Evolutionary conservation across 371 early-diverging fungal genomes (phyloP).

Genomic region (Mucor plumbeus): DNA sequence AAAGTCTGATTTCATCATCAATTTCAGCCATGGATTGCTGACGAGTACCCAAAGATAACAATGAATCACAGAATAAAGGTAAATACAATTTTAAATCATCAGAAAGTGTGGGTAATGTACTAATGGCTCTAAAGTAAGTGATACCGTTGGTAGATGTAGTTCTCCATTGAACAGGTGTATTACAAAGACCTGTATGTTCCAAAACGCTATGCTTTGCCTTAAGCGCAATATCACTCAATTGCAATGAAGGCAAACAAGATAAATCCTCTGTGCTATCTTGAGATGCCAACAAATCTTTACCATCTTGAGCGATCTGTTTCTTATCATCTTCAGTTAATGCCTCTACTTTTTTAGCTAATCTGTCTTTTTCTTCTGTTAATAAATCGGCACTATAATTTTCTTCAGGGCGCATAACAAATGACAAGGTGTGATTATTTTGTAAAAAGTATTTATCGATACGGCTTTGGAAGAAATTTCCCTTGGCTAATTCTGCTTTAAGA

Average conservation of each 20-base stretch:
- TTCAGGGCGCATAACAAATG: constrained; percentile 85
- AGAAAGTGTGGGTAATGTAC: constrained; percentile 65
- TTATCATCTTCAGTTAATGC: constrained; percentile 66
- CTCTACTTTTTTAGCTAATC: constrained; percentile 66
- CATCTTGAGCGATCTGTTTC: constrained; percentile 62
- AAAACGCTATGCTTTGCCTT: constrained; percentile 69
- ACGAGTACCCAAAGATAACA: constrained; percentile 87
- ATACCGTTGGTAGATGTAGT: constrained; percentile 90
- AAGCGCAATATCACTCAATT: constrained; percentile 73
- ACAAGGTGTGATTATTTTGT: constrained; percentile 77
- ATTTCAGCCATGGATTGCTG: constrained; percentile 80
- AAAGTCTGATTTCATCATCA: constrained; percentile 84
- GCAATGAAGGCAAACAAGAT: constrained; percentile 82
- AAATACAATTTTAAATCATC: constrained; percentile 74
- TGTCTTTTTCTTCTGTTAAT: constrained; percentile 64
- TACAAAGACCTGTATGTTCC: constrained; percentile 65
- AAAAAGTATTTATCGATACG: constrained; percentile 79
- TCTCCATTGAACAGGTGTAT: constrained; percentile 77
- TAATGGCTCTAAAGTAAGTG: constrained; percentile 83
- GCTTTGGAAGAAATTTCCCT: constrained; percentile 74
- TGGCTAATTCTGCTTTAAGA: constrained; percentile 64
- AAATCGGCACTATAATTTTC: constrained; percentile 64
- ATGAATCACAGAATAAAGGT: constrained; percentile 80
- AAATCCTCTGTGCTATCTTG: constrained; percentile 83
- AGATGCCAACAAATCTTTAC: constrained; percentile 62